Evolutionary conservation across 2,329 filamentous ascomycete species (phyloP).

Genomic region (Xylariaceae sp.): DNA sequence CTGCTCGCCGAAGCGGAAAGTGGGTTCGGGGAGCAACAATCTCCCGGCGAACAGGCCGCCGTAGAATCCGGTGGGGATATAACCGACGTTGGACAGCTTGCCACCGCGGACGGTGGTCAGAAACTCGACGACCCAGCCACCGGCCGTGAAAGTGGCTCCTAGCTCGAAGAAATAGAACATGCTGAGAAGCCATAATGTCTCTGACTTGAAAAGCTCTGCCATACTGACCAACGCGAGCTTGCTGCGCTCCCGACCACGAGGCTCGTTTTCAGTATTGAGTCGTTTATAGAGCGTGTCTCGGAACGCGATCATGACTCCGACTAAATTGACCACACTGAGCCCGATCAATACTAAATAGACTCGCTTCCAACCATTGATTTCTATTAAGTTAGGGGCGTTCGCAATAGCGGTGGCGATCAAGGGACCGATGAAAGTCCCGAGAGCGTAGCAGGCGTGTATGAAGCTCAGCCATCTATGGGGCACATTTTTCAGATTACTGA

Average conservation of each 20-base stretch:
- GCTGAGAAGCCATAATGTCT: constrained; percentile 52
- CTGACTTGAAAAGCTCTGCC: constrained; percentile 39
- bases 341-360: constrained; percentile 53
- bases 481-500: constrained; percentile 41
- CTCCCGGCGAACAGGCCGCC: constrained; percentile 54
- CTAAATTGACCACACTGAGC: constrained; percentile 46
- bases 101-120: constrained; percentile 55
- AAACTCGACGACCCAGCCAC: constrained; percentile 61
- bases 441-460: constrained; percentile 58
- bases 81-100: constrained; percentile 46
- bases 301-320: constrained; percentile 44
- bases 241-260: constrained; percentile 25
- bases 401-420: constrained; percentile 51
- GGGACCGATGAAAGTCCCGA: constrained; percentile 51
- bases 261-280: constrained; percentile 2
- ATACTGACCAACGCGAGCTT: constrained; percentile 39
- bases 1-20: constrained; percentile 52
- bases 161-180: constrained; percentile 61
- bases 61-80: constrained; percentile 55
- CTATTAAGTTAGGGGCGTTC: constrained; percentile 22
- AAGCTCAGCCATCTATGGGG: constrained; percentile 58
- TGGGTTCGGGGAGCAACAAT: constrained; percentile 53
- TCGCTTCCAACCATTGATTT: constrained; percentile 42
- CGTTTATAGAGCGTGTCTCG: constrained; percentile 39
- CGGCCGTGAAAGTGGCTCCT: constrained; percentile 49